These are phyloP conservation scores for Gymnopilus dilepis DNA, from an alignment of 768 basidiomycete species.

Conservation along the genomic window DNA sequence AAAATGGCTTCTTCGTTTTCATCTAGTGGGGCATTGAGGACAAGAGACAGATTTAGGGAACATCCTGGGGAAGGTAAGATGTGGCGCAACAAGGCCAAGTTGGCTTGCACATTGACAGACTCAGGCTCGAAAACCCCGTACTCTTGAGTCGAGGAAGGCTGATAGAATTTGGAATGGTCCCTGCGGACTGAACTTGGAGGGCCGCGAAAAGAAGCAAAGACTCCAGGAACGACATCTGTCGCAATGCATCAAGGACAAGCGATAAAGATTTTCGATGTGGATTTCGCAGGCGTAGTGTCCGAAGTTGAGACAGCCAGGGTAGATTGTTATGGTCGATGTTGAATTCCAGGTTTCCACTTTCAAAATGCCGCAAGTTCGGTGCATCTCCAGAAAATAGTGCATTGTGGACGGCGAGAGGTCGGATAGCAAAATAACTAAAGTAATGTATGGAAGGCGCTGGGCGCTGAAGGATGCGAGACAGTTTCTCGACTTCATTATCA, in stretches of 20 bases:
- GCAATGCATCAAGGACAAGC: neutral
- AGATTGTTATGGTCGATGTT: neutral
- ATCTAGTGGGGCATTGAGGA: too few relatives aligned
- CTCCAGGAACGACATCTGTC: neutral
- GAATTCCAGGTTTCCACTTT: neutral
- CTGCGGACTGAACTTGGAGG: too few relatives aligned
- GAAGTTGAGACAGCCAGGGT: neutral
- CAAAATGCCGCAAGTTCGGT: neutral
- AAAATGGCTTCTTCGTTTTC: too few relatives aligned
- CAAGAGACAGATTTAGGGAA: too few relatives aligned
- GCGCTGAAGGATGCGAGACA: neutral
- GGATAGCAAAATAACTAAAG: neutral
- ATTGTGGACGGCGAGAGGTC: neutral
- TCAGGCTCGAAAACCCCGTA: too few relatives aligned
- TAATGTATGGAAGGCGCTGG: neutral
- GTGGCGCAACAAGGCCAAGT: too few relatives aligned
- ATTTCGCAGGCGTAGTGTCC: neutral
- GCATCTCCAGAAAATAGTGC: neutral
- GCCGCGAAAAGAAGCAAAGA: too few relatives aligned
- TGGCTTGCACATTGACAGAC: too few relatives aligned
- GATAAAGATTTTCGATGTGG: neutral
- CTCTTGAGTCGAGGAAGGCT: neutral
- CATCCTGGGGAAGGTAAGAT: too few relatives aligned
- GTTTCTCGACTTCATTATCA: neutral
- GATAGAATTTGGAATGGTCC: too few relatives aligned